Evolutionary conservation across 2,329 filamentous ascomycete genomes (phyloP).

Genomic region (Penicillium sp.): DNA sequence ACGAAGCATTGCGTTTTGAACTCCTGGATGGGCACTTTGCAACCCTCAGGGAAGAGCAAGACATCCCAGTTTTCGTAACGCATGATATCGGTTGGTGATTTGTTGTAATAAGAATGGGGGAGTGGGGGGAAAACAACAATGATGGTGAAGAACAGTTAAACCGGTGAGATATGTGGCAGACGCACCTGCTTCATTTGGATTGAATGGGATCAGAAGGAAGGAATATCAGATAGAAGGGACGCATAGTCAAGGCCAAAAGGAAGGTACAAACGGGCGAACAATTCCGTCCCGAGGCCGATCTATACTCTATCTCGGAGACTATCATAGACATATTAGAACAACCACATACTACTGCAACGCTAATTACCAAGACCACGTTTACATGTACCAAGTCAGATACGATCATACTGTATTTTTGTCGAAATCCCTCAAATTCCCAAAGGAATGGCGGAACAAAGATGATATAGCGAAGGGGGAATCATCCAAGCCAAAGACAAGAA

Average conservation of each 20-base stretch:
- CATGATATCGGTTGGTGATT: constrained; percentile 55
- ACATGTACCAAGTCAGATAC: not conserved
- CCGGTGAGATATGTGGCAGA: not conserved
- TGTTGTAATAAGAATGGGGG: constrained; percentile 27
- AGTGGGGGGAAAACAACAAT: not conserved
- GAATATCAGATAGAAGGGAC: not conserved
- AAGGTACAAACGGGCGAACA: constrained; percentile 26
- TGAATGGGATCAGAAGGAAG: not conserved
- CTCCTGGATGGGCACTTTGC: constrained; percentile 72
- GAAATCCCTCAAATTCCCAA: not conserved
- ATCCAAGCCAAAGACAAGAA: constrained; percentile 21
- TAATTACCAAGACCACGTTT: not conserved
- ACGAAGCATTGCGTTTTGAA: constrained; percentile 78
- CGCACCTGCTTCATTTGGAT: not conserved
- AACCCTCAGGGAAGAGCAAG: constrained; percentile 70
- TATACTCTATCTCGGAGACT: too few relatives aligned
- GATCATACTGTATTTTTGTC: not conserved
- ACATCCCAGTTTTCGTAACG: constrained; percentile 86
- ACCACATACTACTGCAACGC: too few relatives aligned
- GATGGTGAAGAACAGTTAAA: not conserved
- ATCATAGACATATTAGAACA: too few relatives aligned
- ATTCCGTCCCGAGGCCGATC: too few relatives aligned
- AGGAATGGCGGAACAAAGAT: not conserved
- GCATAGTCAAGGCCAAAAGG: not conserved
- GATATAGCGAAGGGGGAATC: constrained; percentile 31